phyloP scores from a whole-genome alignment of 1,284 basidiomycete genomes.

The Tilletia indica region DNA sequence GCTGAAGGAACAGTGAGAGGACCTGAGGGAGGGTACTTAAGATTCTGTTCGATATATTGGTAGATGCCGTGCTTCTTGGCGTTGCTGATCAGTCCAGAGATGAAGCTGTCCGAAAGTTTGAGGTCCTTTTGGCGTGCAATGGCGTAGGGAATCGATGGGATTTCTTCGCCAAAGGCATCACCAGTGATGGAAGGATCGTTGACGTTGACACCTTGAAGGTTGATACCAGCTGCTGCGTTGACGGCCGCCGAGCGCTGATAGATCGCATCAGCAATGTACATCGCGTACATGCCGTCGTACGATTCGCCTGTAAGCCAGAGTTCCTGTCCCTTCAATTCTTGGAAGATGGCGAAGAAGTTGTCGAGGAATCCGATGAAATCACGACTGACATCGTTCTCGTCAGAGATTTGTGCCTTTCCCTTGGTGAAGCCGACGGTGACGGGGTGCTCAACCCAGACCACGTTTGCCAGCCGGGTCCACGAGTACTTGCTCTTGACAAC shows the following conservation, averaged over 20 bases:
- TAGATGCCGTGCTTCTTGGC: slow-evolving; percentile 40
- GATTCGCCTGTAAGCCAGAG: slow-evolving; percentile 59
- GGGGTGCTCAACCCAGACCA: slow-evolving; percentile 81
- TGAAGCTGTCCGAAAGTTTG: slow-evolving; percentile 25
- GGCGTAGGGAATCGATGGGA: slow-evolving; percentile 37
- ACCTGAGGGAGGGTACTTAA: slow-evolving; percentile 42
- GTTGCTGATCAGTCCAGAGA: slow-evolving; percentile 29
- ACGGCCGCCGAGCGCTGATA: slow-evolving; percentile 30
- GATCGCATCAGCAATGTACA: slow-evolving; percentile 67
- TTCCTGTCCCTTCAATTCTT: slow-evolving; percentile 33
- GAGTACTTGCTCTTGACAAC: slow-evolving; percentile 70
- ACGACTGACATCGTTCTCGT: slow-evolving; percentile 53
- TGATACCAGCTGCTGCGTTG: slow-evolving; percentile 33
- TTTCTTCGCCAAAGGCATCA: slow-evolving; percentile 34
- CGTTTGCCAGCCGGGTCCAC: slow-evolving; percentile 76
- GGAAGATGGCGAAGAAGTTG: slow-evolving; percentile 42
- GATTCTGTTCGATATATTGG: slow-evolving; percentile 38
- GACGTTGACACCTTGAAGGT: slow-evolving; percentile 49
- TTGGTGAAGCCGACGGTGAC: slow-evolving; percentile 77
- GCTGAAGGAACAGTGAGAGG: slow-evolving; percentile 19
- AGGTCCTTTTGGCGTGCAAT: slow-evolving; percentile 20
- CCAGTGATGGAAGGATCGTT: slow-evolving; percentile 48
- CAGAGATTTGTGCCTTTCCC: slow-evolving; percentile 66
- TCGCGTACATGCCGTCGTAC: slow-evolving; percentile 98
- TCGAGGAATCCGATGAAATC: slow-evolving; percentile 54